Base-by-base conservation (phyloP, 192 early-diverging fungal species). In the Linnemannia hyalina region DNA sequence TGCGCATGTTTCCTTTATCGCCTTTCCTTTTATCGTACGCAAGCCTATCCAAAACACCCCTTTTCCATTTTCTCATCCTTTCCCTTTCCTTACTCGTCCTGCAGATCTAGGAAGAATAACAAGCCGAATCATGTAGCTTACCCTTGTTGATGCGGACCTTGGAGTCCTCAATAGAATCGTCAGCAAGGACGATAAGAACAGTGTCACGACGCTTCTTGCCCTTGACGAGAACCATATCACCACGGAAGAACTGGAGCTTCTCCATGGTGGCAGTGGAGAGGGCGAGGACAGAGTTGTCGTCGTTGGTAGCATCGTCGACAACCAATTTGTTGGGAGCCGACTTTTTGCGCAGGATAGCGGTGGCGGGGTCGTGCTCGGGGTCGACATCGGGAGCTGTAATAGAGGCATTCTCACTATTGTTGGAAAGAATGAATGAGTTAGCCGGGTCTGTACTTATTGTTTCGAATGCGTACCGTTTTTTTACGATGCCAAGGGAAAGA, bases 141-240 rank as follows among this genome's bases (percentile, higher is more conserved):
- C 93, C 92, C 82, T 97, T 97, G 93, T 99, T 98, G 82, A 99
- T 94, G 79, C 95, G 92, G 85, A 97, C 95, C 90, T 99, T 99
- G 81, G 95, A 95, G 82, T 95, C 94, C 81, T 99, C 98, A 68
- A 97, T 93, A 52, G 93, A 91, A 81, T 99, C 98, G 90, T 98
- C 97, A 69, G 95, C 93, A 57, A 99, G 90, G 74, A 97, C 97
- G 80, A 99, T 97, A 44, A 99, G 89, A 22, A 99, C 97, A 15
- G 98, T 99, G 88, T 99, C 97, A 80, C 94, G 93, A 88, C 98
- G 94, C 94, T 97, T 98, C 93, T 99, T 99, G 83, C 98, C 98
- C 92, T 98, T 99, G 86, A 99, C 85, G 41, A 99, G 86, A 60
- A 99, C 95, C 81, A 96, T 98, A 90, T 99, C 98, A 77, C 98